Evolutionary conservation across 306 rosid species (phyloP), one percentile per base, ranked within the genome.

Genomic region (Quercus agrifolia): DNA sequence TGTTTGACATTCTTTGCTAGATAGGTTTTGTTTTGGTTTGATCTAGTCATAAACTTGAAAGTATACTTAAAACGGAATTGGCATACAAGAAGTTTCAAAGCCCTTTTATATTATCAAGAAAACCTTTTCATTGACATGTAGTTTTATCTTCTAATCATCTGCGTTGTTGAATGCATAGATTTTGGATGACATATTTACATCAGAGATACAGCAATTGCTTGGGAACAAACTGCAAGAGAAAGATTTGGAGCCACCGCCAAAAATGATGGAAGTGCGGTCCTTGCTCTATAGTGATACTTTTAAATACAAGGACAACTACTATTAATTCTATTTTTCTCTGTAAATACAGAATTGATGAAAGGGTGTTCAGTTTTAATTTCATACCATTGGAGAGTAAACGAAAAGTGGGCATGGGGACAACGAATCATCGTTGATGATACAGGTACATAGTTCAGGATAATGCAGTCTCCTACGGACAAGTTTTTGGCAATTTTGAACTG

Each of bases 151-250:
- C 56, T 55, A 54, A 54, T 21, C 6, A 31, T 30, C 11, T 57
- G 28, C 15, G 31, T 18, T 51, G 30, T 70, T 38, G 10, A 55
- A 25, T 41, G 59, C 12, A 23, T 80, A 86, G 89, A 79, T 76
- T 18, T 5, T 82, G 78, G 80, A 86, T 66, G 80, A 79, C 51
- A 61, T 77, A 66, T 86, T 86, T 55, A 74, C 78, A n/a, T 82
- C 80, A 15, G 82, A 82, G 57, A 86, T 86, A 82, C 89, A 76
- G 17, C 46, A 84, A 54, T 20, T 79, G 17, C 76, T 56, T 27
- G 79, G 88, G 51, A 82, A 76, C 19, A 62, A 77, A 2, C 9
- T 77, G 64, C 75, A 69, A 21, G 58, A 33, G 75, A 77, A 73
- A 68, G 80, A 79, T 30, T 58, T 79, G 18, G 67, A 59, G 61